Conservation (phyloP, 139 green algal species). For the Coelastrella sp. region DNA sequence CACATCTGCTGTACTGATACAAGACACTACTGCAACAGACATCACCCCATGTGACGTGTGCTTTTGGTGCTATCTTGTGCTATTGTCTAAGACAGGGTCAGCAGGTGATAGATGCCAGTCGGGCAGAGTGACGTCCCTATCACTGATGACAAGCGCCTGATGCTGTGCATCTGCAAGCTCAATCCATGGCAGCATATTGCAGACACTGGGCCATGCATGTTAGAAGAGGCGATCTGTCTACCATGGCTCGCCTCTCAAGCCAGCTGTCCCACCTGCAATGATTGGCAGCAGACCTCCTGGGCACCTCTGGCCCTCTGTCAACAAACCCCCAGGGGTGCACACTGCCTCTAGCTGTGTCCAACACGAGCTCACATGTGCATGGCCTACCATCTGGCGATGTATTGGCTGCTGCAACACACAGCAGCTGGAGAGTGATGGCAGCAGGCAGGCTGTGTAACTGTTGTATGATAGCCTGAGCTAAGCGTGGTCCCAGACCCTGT, state of each 20-base stretch:
- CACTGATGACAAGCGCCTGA: too few species aligned
- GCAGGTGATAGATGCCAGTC: too few species aligned
- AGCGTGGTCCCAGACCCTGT: neutral
- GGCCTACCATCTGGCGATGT: conserved; percentile 32
- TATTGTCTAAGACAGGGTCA: too few species aligned
- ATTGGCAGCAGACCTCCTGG: conserved; percentile 16
- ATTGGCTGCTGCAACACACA: conserved; percentile 15
- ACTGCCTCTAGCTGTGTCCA: neutral
- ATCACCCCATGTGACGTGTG: too few species aligned
- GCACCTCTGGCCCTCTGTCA: conserved; percentile 22
- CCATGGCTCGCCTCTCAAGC: too few species aligned
- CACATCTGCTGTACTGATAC: too few species aligned
- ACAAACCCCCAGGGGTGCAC: conserved; percentile 23
- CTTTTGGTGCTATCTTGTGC: too few species aligned
- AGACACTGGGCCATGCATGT: neutral
- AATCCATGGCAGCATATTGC: neutral
- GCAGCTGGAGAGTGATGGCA: neutral
- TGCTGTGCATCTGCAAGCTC: neutral
- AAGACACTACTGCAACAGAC: too few species aligned
- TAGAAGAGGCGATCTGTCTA: too few species aligned
- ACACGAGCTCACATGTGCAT: neutral
- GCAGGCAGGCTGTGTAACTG: conserved; percentile 8
- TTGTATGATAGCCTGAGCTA: neutral
- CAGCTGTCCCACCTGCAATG: conserved; percentile 7
- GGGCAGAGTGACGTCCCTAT: too few species aligned